Conservation (phyloP, 495 filamentous ascomycete species). For the Penicillium pulvis region DNA sequence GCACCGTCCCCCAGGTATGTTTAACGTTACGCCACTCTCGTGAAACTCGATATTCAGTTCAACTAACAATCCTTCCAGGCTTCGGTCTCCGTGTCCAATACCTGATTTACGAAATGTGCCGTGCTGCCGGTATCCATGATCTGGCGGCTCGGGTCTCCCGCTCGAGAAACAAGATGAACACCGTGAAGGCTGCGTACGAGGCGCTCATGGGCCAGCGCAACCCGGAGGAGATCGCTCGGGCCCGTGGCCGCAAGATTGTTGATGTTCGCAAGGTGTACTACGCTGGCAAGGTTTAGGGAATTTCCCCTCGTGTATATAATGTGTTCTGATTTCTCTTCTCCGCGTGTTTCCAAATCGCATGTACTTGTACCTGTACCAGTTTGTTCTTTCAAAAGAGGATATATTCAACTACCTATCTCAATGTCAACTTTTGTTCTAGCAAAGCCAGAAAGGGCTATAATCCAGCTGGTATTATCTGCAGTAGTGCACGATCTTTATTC, state of each 20-base stretch:
- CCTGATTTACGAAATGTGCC: constrained; percentile 90
- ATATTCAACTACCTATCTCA: constrained; percentile 6
- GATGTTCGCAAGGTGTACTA: constrained; percentile 98
- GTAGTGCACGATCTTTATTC: too few species aligned
- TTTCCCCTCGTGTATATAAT: constrained; percentile 46
- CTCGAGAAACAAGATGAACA: constrained; percentile 92
- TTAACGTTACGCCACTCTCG: background rate
- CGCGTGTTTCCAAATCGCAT: constrained; percentile 31
- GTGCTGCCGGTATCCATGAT: constrained; percentile 79
- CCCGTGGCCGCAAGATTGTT: constrained; percentile 88
- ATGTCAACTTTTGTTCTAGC: too few species aligned
- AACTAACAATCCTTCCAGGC: constrained; percentile 49
- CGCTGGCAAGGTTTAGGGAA: constrained; percentile 64
- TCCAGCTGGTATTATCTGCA: too few species aligned
- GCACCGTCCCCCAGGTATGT: constrained; percentile 83
- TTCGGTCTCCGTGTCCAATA: constrained; percentile 91
- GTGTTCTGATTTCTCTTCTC: constrained; percentile 30
- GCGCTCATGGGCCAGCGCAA: constrained; percentile 80
- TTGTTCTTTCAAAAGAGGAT: constrained; percentile 20
- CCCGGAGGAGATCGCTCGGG: constrained; percentile 85
- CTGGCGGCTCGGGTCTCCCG: constrained; percentile 77
- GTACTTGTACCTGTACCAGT: constrained; percentile 32
- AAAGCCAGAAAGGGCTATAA: too few species aligned
- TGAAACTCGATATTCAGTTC: background rate
- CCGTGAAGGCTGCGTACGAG: constrained; percentile 83